Percentiles rank a stretch among this genome's conserved stretches.
These are phyloP conservation scores for Acer campestre DNA, from an alignment of 345 rosid species.

Conservation along the genomic window DNA sequence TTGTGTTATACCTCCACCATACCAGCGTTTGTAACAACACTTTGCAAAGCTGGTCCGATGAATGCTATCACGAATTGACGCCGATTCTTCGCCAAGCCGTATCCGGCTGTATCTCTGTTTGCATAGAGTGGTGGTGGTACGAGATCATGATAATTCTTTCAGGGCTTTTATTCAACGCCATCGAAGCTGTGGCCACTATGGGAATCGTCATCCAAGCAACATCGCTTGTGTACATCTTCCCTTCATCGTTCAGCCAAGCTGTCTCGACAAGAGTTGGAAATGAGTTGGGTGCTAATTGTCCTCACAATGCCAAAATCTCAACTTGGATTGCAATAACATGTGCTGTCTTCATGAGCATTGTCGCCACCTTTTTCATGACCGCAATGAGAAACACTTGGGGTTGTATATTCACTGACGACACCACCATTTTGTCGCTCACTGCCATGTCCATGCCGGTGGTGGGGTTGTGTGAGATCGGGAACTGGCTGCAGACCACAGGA, in stretches of 20 bases:
- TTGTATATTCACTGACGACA: constrained; percentile 40
- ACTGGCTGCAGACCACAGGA: constrained; percentile 60
- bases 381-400: constrained; percentile 52
- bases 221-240: constrained; percentile 54
- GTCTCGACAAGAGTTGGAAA: constrained; percentile 56
- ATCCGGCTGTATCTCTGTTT: constrained; percentile 51
- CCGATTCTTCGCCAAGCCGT: constrained; percentile 48
- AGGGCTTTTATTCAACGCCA: constrained; percentile 40
- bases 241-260: constrained; percentile 44
- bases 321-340: constrained; percentile 39
- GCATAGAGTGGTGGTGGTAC: constrained; percentile 76
- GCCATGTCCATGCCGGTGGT: constrained; percentile 46
- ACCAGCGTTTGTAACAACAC: constrained; percentile 44
- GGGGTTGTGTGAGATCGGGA: constrained; percentile 59
- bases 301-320: constrained; percentile 36
- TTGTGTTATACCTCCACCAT: constrained; percentile 40
- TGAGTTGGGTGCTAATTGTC: constrained; percentile 46
- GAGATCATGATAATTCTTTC: constrained; percentile 59
- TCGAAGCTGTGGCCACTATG: constrained; percentile 56
- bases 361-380: constrained; percentile 39
- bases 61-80: constrained; percentile 45
- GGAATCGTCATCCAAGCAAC: constrained; percentile 58
- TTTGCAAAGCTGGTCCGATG: constrained; percentile 48
- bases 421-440: constrained; percentile 41
- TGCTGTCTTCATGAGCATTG: constrained; percentile 34